These are phyloP conservation scores for Sanghuangporus baumii DNA, from an alignment of 1,284 basidiomycete genomes.

Conservation along the genomic window DNA sequence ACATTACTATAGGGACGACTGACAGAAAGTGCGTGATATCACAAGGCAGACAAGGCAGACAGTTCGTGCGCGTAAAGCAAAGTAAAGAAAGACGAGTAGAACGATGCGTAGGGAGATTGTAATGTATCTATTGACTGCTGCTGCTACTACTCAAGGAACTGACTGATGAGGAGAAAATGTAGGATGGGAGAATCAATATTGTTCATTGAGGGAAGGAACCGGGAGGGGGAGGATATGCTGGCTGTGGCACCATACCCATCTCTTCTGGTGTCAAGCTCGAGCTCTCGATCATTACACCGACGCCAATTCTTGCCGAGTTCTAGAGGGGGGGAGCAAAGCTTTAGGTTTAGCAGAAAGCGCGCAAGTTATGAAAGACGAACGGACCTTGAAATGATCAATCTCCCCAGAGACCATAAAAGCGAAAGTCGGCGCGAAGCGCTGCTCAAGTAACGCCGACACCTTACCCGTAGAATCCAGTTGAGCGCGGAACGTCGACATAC, in stretches of 20 bases:
- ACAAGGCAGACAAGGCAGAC: background rate
- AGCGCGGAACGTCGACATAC: slow-evolving; percentile 88
- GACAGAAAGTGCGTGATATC: background rate
- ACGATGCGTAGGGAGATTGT: slow-evolving; percentile 4
- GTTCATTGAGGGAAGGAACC: slow-evolving; percentile 8
- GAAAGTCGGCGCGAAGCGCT: slow-evolving; percentile 93
- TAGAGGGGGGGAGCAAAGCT: slow-evolving; percentile 30
- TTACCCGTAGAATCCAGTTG: slow-evolving; percentile 93
- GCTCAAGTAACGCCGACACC: slow-evolving; percentile 92
- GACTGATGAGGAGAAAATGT: background rate
- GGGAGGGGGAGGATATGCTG: slow-evolving; percentile 26
- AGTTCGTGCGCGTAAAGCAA: background rate
- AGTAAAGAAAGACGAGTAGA: slow-evolving; percentile 5
- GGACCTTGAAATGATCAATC: slow-evolving; percentile 96
- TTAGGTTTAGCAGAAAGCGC: background rate
- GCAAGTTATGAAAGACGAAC: slow-evolving; percentile 21
- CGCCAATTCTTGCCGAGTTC: slow-evolving; percentile 91
- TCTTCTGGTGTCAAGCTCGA: slow-evolving; percentile 71
- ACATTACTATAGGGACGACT: background rate
- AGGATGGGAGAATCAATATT: background rate
- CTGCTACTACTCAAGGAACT: background rate
- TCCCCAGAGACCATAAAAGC: slow-evolving; percentile 94
- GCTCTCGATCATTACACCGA: slow-evolving; percentile 95
- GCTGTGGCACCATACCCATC: slow-evolving; percentile 60
- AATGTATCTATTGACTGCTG: slow-evolving; percentile 14